A percentile compares a stretch with the other conserved stretches of the same genome.
Evolutionary conservation across 1,284 basidiomycete genomes (phyloP).

Genomic region (Heliocybe sulcata): DNA sequence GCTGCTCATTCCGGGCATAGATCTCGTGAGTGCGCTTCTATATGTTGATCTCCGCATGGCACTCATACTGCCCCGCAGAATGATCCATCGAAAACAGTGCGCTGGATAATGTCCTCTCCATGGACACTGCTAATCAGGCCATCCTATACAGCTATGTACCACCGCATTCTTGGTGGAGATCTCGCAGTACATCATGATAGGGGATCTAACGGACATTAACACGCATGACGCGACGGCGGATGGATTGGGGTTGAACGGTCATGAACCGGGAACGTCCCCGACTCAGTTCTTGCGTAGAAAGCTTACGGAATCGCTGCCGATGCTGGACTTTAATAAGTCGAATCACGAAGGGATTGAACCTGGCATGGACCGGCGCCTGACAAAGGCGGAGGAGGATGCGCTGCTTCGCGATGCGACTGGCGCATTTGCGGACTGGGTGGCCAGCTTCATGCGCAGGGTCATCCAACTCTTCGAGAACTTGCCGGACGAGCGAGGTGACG

Average conservation of each 20-base stretch:
- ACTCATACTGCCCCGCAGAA: constrained; percentile 38
- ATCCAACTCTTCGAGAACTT: constrained; percentile 83
- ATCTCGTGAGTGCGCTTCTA: constrained; percentile 44
- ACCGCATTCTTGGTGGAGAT: constrained; percentile 74
- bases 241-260: not conserved
- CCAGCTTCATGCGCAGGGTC: constrained; percentile 76
- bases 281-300: not conserved
- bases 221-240: not conserved
- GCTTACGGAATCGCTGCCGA: not conserved
- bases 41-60: not conserved
- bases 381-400: constrained; percentile 52
- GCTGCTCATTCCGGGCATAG: constrained; percentile 83
- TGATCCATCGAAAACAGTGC: constrained; percentile 85
- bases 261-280: not conserved
- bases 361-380: constrained; percentile 30
- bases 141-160: constrained; percentile 49
- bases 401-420: constrained; percentile 56
- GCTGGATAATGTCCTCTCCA: constrained; percentile 5
- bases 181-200: constrained; percentile 78
- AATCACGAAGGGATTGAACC: constrained; percentile 20
- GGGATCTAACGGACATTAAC: constrained; percentile 48
- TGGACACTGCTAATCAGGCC: constrained; percentile 4
- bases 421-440: constrained; percentile 74
- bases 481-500: constrained; percentile 71
- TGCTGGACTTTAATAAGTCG: constrained; percentile 2